Evolutionary conservation across 228 moss, liverwort and hornwort species (phyloP), one percentile per base, ranked within the genome.

Genomic region (Sphagnum magellanicum): DNA sequence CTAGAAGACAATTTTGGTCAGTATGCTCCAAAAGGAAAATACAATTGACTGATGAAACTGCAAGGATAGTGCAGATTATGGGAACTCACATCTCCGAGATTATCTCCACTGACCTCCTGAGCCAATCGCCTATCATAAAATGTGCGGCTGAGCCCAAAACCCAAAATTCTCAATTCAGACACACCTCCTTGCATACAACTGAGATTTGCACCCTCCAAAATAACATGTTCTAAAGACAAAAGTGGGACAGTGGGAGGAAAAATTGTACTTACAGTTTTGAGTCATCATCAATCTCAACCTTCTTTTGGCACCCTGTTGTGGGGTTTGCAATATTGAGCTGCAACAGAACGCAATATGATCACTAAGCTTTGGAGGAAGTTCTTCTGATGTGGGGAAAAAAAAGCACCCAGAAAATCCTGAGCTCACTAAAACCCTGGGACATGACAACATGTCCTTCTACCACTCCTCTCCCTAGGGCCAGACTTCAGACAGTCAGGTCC

Each of bases 111-210:
- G 5, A 95, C 95, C 76, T 95, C 95, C 71, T 95, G 92, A 4
- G 95, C 83, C 79, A 95, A 49, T 16, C 92, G 90, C 87, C 88
- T 92, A 64, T 90, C 95, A 71, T 79, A 95, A 66, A 92, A 92
- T 48, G 81, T 83, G 1, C 95, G 92, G 49, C 91, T 88, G 86
- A 8, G 61, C 68, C 17, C 63, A 16, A 6, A 1, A 16, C 1
- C 46, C 46, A 10, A 63, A 10, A 5, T 59, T 4, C 5, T 8
- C 8, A 69, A 10, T 14, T 16, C 10, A 53, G 10, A 49, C 13
- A 55, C 51, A 10, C 50, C 60, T 9, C 48, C 6, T 5, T 7
- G 6, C 13, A 9, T 16, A 52, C 6, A 62, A 62, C 6, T 6
- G 8, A 62, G 1, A 6, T 6, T 9, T 46, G 16, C 61, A 52